phyloP scores from a whole-genome alignment of 1,139 yeast genomes.

The Hyphopichia buzzinii region DNA sequence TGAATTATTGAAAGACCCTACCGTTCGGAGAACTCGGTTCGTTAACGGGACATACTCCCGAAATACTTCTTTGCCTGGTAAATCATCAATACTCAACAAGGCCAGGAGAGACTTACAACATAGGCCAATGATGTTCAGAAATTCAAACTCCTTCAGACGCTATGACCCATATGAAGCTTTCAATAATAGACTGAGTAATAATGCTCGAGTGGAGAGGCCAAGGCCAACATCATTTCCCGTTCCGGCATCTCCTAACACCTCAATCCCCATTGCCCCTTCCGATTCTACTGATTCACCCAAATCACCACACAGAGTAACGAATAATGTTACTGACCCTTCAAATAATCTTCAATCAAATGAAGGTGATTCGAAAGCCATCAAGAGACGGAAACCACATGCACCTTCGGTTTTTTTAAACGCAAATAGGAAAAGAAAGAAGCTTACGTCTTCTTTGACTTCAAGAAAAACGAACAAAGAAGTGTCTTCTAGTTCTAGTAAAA shows the following conservation, averaged over 20 bases:
- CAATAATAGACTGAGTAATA: constrained; percentile 2
- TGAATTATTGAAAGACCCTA: constrained; percentile 39
- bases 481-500: too few relatives aligned
- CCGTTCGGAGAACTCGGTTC: constrained; percentile 24
- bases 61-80: constrained; percentile 9
- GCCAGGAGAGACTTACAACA: constrained; percentile 34
- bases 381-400: not conserved
- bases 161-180: constrained; percentile 30
- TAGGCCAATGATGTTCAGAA: constrained; percentile 31
- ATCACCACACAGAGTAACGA: constrained; percentile 9
- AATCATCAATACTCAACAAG: constrained; percentile 32
- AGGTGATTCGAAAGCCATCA: not conserved
- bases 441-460: not conserved
- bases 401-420: constrained; percentile 1
- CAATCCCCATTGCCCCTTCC: not conserved
- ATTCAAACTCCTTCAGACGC: constrained; percentile 6
- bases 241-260: constrained; percentile 3
- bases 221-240: not conserved
- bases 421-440: not conserved
- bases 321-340: too few relatives aligned
- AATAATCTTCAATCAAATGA: too few relatives aligned
- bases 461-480: not conserved
- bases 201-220: not conserved
- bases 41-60: not conserved
- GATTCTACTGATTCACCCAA: not conserved